These are phyloP conservation scores for Spathaspora boniae DNA, from an alignment of 805 yeast genomes.

Conservation along the genomic window DNA sequence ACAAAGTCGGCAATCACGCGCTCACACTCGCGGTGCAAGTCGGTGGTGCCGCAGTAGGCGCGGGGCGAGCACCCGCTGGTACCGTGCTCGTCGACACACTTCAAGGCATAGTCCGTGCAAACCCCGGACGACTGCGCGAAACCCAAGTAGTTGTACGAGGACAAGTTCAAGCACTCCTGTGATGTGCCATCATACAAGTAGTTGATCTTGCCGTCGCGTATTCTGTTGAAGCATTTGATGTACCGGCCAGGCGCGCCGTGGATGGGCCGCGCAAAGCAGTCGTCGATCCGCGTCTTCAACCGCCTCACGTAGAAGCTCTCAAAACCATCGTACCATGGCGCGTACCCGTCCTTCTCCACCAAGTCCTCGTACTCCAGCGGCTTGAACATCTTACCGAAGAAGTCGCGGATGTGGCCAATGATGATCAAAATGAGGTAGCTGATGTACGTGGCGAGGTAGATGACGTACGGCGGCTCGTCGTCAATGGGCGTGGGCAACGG, in stretches of 20 bases:
- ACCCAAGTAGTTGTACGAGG: constrained; percentile 92
- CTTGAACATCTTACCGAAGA: constrained; percentile 71
- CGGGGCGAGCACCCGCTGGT: constrained; percentile 78
- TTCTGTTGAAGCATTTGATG: constrained; percentile 76
- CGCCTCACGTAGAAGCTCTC: constrained; percentile 93
- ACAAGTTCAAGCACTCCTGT: constrained; percentile 75
- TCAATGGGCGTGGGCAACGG: constrained; percentile 61
- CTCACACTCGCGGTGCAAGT: constrained; percentile 74
- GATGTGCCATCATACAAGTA: constrained; percentile 76
- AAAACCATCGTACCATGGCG: constrained; percentile 93
- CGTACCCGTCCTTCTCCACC: constrained; percentile 80
- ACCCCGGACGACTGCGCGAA: constrained; percentile 93
- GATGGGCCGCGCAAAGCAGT: constrained; percentile 94
- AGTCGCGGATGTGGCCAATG: constrained; percentile 89
- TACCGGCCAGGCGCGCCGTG: constrained; percentile 96
- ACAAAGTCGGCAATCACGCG: constrained; percentile 74
- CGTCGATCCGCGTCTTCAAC: constrained; percentile 85
- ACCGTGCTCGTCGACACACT: constrained; percentile 65
- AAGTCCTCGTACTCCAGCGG: constrained; percentile 64
- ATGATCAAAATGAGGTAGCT: constrained; percentile 81
- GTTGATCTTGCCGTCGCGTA: constrained; percentile 59
- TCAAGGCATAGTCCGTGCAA: constrained; percentile 78
- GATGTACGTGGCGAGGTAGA: constrained; percentile 77
- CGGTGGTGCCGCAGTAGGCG: constrained; percentile 68
- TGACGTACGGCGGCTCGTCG: constrained; percentile 85